Evolutionary conservation across 1,284 basidiomycete species (phyloP).

Genomic region (Abortiporus biennis): DNA sequence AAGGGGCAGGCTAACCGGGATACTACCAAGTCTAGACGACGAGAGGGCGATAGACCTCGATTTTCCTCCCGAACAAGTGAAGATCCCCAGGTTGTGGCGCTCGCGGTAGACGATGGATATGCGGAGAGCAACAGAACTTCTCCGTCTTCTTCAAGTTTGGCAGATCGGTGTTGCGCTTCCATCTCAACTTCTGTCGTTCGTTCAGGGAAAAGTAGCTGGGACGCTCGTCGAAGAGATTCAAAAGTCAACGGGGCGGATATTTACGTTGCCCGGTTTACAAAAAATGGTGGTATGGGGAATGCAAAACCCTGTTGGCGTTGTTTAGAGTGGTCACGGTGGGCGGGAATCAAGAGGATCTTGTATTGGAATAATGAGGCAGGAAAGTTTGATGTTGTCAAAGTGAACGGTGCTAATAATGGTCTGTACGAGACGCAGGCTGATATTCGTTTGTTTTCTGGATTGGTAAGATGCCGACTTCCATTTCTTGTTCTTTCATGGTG

Average conservation of each 20-base stretch:
- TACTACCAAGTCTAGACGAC: conserved; percentile 21
- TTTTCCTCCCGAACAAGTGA: neutral
- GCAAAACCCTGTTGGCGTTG: conserved; percentile 51
- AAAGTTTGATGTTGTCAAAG: conserved; percentile 47
- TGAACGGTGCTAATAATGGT: conserved; percentile 33
- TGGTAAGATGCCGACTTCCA: conserved; percentile 23
- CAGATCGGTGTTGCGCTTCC: too few species aligned
- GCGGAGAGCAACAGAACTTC: too few species aligned
- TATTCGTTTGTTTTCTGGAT: conserved; percentile 33
- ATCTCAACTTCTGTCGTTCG: too few species aligned
- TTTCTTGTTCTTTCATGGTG: neutral
- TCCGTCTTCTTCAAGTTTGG: too few species aligned
- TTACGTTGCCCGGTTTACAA: conserved; percentile 48
- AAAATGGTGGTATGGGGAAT: conserved; percentile 39
- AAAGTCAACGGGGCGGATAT: conserved; percentile 48
- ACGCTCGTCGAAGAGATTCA: conserved; percentile 32
- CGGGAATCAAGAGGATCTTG: conserved; percentile 51
- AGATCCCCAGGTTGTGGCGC: too few species aligned
- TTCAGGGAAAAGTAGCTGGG: conserved; percentile 29
- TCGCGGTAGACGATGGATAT: too few species aligned
- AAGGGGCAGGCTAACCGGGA: too few species aligned
- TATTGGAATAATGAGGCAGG: conserved; percentile 41
- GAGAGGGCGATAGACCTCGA: neutral
- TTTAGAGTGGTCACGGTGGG: conserved; percentile 51
- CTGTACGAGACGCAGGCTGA: conserved; percentile 45